Evolutionary conservation across 148 eudicot genomes (phyloP), one percentile per base, ranked within the genome.

Genomic region (Nyssa sinensis): DNA sequence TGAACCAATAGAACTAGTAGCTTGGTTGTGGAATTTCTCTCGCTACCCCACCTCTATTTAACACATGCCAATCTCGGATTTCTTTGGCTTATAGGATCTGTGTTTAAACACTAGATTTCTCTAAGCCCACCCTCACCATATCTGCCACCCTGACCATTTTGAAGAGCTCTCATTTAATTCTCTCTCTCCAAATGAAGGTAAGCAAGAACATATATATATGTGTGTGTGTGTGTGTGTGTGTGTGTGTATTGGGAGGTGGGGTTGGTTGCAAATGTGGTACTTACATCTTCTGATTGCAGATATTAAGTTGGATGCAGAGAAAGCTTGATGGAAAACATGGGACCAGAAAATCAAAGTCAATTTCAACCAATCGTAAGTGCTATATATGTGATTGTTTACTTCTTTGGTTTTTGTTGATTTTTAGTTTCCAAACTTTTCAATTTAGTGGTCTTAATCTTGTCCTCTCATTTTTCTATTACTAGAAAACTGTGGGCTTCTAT

Each of bases 291-390:
- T 25, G 27, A 25, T 74, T 87, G 79, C 77, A 91, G 97, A 75
- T 89, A 67, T 84, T 91, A 35, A 79, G 86, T 39, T 91, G 97
- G 97, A 76, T 87, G 79, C 91, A 88, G 31, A 89, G 72, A 80
- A 91, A 86, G 84, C 71, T 81, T 29, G 87, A 66, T 75, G 87
- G 85, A 11, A 87, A 64, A 49, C 85, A 84, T 73, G 76, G 25
- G 60, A 76, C 16, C 53, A 86, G 34, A 34, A 80, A 80, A 59
- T 33, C 84, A 41, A n/a, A n/a, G n/a, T 57, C 74, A 67, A n/a
- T 30, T 25, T 59, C 80, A 7, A 24, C 65, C 32, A 57, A 47
- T 28, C 31, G 85, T 82, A 68, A 72, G 85, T 55, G n/a, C n/a
- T n/a, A n/a, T n/a, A 29, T 32, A 31, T 32, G 19, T 33, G 17